Base-by-base conservation (phyloP, 192 early-diverging fungal genomes). In the Linnemannia hyalina region DNA sequence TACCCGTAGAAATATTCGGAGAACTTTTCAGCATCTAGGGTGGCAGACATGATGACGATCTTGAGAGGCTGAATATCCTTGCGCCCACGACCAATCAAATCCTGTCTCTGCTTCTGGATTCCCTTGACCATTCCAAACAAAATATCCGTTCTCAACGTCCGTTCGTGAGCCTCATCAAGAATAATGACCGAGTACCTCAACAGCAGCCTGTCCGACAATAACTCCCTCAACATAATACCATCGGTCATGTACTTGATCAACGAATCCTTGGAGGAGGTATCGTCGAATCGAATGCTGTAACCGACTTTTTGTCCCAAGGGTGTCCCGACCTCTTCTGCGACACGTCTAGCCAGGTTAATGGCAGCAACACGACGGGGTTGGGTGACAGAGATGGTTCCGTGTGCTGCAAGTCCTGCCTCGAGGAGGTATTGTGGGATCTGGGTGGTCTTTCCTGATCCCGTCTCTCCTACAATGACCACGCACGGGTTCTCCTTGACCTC, bases 361-460 rank as follows among this genome's bases (percentile, higher is more conserved):
- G 96, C 96, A 7, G 96, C 96, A 4, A 97, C 95, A 76, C 96
- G 82, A 73, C 96, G 91, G 15, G 96, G 96, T 81, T 97, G 96
- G 0, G 96, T 97, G n/a, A 96, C 90, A 0, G 96, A 95, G 49
- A 97, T 94, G 15, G 88, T 93, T 22, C 96, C 93, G 18, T 93
- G 69, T 76, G 88, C 90, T 41, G 83, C 91, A 77, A 92, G 81
- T 68, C 91, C 94, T 8, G 91, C 85, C 73, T 97, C 95, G 16
- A 95, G 80, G 7, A 99, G 91, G 77, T 95, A 99, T 87, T 99
- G 98, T 22, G 98, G 97, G n/a, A 98, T 96, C 85, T 99, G 98
- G 4, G 98, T 99, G 0, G 98, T 99, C 73, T 99, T 99, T 63
- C 98, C 98, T 0, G 97, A 98, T 41, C 98, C 98, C 15, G 98